Evolutionary conservation across 495 filamentous ascomycete genomes (phyloP).

Genomic region (Penicillium dipodomyicola): DNA sequence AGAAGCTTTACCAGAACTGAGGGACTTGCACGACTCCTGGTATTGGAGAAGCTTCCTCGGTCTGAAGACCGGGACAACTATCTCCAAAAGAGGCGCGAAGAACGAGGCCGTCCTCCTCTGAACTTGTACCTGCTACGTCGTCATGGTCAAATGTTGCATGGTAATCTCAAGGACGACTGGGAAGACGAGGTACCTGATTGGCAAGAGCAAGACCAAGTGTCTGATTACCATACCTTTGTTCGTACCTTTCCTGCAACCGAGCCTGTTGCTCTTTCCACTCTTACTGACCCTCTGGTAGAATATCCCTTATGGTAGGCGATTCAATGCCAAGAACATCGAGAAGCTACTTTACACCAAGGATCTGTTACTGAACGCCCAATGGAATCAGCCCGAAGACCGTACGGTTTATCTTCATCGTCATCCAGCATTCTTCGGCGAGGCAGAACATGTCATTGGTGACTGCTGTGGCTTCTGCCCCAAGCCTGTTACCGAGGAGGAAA

Average conservation of each 20-base stretch:
- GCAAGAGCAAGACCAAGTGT: conserved; percentile 69
- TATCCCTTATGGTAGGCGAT: conserved; percentile 70
- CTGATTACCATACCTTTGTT: conserved; percentile 71
- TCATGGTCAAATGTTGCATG: conserved; percentile 30
- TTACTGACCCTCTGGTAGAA: conserved; percentile 35
- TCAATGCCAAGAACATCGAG: conserved; percentile 70
- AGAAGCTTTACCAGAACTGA: conserved; percentile 68
- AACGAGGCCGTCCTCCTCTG: conserved; percentile 61
- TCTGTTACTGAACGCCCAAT: conserved; percentile 79
- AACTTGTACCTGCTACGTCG: conserved; percentile 19
- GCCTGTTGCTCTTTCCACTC: background rate
- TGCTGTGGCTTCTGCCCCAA: conserved; percentile 76
- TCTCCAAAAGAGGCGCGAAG: conserved; percentile 58
- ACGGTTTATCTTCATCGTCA: conserved; percentile 75
- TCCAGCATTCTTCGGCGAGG: conserved; percentile 68
- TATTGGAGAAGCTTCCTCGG: conserved; percentile 74
- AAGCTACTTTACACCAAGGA: conserved; percentile 76
- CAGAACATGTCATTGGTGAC: conserved; percentile 66
- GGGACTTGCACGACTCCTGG: conserved; percentile 73
- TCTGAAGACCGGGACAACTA: conserved; percentile 63
- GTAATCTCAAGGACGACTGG: conserved; percentile 68
- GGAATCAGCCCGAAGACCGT: conserved; percentile 71
- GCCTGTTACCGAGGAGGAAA: conserved; percentile 65
- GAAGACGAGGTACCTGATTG: conserved; percentile 81
- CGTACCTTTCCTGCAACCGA: background rate